phyloP scores from a whole-genome alignment of 208 protist species.

The Entamoeba moshkovskii region DNA sequence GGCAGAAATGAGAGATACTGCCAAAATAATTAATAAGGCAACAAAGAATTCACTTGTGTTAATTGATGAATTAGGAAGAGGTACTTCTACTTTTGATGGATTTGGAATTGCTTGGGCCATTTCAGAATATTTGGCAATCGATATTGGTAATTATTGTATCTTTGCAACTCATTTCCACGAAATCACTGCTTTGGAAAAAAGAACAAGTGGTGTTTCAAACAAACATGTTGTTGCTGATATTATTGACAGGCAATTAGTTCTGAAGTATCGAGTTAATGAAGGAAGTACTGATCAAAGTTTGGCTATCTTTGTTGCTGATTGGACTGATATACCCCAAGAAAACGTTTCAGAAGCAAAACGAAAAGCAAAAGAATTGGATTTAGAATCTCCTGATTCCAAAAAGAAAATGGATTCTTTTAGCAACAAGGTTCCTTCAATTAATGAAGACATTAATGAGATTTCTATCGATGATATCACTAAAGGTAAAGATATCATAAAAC shows the following conservation, averaged over 20 bases:
- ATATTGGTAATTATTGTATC: slow-evolving; percentile 47
- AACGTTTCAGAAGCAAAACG: neutral
- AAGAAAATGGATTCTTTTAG: neutral
- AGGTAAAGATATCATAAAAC: neutral
- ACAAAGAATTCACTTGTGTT: slow-evolving; percentile 67
- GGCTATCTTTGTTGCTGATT: neutral
- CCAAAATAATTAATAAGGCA: slow-evolving; percentile 58
- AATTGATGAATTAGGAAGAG: slow-evolving; percentile 80
- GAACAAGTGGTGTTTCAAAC: slow-evolving; percentile 8
- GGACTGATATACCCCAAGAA: neutral
- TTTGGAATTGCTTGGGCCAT: slow-evolving; percentile 68
- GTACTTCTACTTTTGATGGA: slow-evolving; percentile 77
- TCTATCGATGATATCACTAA: neutral
- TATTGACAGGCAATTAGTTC: neutral
- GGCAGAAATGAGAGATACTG: slow-evolving; percentile 81
- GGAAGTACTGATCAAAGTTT: neutral
- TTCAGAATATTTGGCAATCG: slow-evolving; percentile 53
- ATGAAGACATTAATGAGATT: neutral
- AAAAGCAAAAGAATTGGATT: neutral
- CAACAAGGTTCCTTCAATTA: neutral
- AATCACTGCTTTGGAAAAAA: slow-evolving; percentile 33
- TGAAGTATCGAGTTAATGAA: neutral
- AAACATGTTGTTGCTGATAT: neutral
- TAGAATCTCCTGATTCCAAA: neutral
- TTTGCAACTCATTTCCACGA: slow-evolving; percentile 80